A percentile compares a stretch with the other conserved stretches of the same genome.
phyloP scores from a whole-genome alignment of 306 rosid species.

The Phaseolus lunatus region DNA sequence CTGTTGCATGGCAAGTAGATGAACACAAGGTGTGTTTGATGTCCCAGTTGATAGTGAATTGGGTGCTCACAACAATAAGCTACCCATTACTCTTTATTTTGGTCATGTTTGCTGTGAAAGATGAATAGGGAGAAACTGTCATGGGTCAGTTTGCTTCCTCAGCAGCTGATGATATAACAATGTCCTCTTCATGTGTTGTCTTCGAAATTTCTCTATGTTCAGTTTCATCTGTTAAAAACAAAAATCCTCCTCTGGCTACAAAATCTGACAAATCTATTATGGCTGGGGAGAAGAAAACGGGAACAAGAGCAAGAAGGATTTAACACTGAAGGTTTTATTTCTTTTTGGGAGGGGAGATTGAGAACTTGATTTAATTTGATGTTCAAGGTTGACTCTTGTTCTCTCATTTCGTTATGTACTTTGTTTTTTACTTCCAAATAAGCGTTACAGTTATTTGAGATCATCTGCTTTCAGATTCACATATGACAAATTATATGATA shows the following conservation, averaged over 20 bases:
- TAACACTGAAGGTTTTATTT: slow-evolving; percentile 25
- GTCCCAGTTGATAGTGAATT: slow-evolving; percentile 71
- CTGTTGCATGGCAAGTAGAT: slow-evolving; percentile 98
- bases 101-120: slow-evolving; percentile 73
- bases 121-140: neutral
- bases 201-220: neutral
- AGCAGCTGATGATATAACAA: too few relatives aligned
- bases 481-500: neutral
- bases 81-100: slow-evolving; percentile 73
- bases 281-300: slow-evolving; percentile 49
- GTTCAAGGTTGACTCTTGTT: slow-evolving; percentile 42
- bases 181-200: neutral
- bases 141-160: too few relatives aligned
- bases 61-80: slow-evolving; percentile 70
- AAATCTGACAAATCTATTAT: slow-evolving; percentile 48
- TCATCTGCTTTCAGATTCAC: neutral
- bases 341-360: neutral
- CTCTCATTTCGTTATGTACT: slow-evolving; percentile 18
- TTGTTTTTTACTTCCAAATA: neutral
- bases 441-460: neutral
- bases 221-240: slow-evolving; percentile 14
- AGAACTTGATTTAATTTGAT: slow-evolving; percentile 40
- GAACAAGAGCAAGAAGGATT: slow-evolving; percentile 49
- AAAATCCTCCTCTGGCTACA: slow-evolving; percentile 74
- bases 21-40: slow-evolving; percentile 57